Conservation (phyloP, 768 basidiomycete genomes). For the Calvatia gigantea region DNA sequence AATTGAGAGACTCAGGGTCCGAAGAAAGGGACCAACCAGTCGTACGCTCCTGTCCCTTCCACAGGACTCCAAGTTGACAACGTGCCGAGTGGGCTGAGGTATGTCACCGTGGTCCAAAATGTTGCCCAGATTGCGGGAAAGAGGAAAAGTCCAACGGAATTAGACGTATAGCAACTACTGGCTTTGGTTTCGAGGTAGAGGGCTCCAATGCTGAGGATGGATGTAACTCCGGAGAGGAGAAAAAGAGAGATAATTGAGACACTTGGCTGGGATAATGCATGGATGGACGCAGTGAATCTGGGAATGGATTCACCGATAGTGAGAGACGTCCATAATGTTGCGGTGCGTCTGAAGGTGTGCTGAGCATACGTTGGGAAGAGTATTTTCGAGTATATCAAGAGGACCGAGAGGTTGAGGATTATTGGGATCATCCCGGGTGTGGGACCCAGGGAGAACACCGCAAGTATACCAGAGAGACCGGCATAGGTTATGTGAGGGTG, state of each 20-base stretch:
- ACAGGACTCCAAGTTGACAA: constrained; percentile 71
- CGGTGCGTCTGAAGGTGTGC: constrained; percentile 18
- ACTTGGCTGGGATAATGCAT: constrained; percentile 52
- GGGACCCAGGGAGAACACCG: constrained; percentile 8
- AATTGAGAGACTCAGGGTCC: constrained; percentile 68
- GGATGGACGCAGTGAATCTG: constrained; percentile 38
- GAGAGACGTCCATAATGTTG: constrained; percentile 33
- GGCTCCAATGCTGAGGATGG: constrained; percentile 36
- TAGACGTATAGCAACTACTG: constrained; percentile 24
- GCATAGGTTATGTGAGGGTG: constrained; percentile 1
- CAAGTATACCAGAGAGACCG: constrained; percentile 3
- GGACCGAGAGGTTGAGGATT: constrained; percentile 26
- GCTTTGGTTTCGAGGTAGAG: constrained; percentile 37
- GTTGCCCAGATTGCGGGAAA: constrained; percentile 74
- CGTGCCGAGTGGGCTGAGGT: constrained; percentile 63
- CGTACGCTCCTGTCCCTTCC: constrained; percentile 48
- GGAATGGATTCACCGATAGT: constrained; percentile 39
- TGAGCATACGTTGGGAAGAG: constrained; percentile 22
- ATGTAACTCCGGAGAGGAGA: constrained; percentile 38
- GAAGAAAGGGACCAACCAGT: constrained; percentile 55
- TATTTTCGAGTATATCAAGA: constrained; percentile 35
- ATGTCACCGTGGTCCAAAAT: constrained; percentile 52
- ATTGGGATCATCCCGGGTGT: constrained; percentile 11
- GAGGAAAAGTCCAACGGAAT: constrained; percentile 46
- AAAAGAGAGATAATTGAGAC: constrained; percentile 47